A percentile compares a stretch with the other conserved stretches of the same genome.
Evolutionary conservation across 148 eudicot genomes (phyloP).

Genomic region (Rhododendron williamsianum): DNA sequence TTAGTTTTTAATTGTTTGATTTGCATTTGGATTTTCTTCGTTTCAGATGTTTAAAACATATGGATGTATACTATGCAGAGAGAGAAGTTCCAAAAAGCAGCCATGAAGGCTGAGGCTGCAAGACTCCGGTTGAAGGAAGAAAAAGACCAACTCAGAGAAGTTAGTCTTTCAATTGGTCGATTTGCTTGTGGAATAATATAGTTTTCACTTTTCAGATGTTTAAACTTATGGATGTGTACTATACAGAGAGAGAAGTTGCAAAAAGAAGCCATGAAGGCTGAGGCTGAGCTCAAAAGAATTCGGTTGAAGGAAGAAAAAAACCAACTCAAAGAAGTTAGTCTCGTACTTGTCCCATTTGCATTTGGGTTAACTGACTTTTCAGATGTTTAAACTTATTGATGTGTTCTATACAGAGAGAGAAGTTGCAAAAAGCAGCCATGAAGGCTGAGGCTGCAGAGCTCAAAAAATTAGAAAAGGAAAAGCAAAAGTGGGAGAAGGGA

Average conservation of each 20-base stretch:
- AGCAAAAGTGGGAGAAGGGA: constrained; percentile 74
- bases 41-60: constrained; percentile 5
- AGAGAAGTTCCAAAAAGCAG: constrained; percentile 64
- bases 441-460: constrained; percentile 77
- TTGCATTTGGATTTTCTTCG: constrained; percentile 7
- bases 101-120: constrained; percentile 70
- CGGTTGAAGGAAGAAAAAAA: constrained; percentile 39
- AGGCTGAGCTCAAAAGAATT: constrained; percentile 60
- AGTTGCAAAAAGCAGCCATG: constrained; percentile 55
- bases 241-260: constrained; percentile 64
- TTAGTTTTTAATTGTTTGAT: constrained; percentile 23
- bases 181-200: constrained; percentile 6
- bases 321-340: constrained; percentile 29
- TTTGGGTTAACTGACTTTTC: constrained; percentile 4
- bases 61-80: constrained; percentile 33
- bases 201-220: background rate
- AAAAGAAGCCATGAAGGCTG: constrained; percentile 67
- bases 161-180: constrained; percentile 25
- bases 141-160: constrained; percentile 12
- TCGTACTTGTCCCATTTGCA: constrained; percentile 4
- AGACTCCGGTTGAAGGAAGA: constrained; percentile 1
- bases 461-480: constrained; percentile 59
- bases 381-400: constrained; percentile 6
- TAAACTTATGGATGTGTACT: constrained; percentile 11
- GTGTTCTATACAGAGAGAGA: constrained; percentile 51